phyloP scores from a whole-genome alignment of 345 rosid species.

The Tarenaya hassleriana region DNA sequence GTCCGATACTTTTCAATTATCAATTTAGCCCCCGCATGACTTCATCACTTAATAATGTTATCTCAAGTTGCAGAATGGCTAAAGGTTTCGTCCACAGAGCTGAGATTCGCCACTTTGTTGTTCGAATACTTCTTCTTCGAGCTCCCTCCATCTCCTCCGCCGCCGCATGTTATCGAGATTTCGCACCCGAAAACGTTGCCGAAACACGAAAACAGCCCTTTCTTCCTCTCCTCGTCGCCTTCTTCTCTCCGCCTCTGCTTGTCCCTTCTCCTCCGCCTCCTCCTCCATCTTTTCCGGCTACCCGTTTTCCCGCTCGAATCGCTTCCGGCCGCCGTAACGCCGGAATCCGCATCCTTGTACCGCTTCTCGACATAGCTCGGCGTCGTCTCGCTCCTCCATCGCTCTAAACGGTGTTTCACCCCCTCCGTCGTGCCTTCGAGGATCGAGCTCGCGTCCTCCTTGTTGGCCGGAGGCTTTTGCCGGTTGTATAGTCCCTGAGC shows the following conservation, averaged over 20 bases:
- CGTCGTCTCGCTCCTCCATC: constrained; percentile 57
- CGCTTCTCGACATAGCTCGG: neutral
- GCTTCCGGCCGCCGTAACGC: constrained; percentile 3
- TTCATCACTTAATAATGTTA: neutral
- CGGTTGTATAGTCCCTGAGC: constrained; percentile 65
- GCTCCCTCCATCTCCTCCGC: constrained; percentile 29
- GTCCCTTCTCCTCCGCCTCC: constrained; percentile 20
- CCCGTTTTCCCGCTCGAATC: constrained; percentile 18
- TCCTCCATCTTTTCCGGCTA: constrained; percentile 11
- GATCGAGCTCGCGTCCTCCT: constrained; percentile 38
- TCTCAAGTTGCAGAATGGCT: constrained; percentile 27
- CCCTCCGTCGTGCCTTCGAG: constrained; percentile 52
- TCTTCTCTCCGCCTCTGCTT: constrained; percentile 13
- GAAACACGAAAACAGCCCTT: constrained; percentile 66
- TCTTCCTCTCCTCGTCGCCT: constrained; percentile 21
- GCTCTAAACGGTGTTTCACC: constrained; percentile 52
- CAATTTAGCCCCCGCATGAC: constrained; percentile 6
- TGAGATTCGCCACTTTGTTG: constrained; percentile 37
- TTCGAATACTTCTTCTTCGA: constrained; percentile 32
- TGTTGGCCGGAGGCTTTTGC: constrained; percentile 14
- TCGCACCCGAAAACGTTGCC: constrained; percentile 70
- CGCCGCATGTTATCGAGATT: constrained; percentile 82
- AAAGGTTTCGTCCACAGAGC: constrained; percentile 39
- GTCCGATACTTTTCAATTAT: constrained; percentile 5
- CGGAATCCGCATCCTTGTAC: constrained; percentile 10